phyloP scores from a whole-genome alignment of 495 filamentous ascomycete genomes.

The Beverwykella pulmonaria region DNA sequence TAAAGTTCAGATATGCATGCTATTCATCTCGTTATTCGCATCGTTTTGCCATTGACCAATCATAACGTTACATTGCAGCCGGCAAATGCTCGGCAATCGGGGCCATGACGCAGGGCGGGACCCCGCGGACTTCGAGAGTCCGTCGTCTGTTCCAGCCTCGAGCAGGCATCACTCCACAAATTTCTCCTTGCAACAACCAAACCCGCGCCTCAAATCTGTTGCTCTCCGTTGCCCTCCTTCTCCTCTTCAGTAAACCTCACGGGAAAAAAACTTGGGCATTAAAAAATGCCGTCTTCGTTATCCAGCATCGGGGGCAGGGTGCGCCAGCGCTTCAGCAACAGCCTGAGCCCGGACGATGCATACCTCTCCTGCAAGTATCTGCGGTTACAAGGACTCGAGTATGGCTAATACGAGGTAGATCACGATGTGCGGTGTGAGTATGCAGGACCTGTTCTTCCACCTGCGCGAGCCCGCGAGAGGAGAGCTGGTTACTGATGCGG shows the following conservation, averaged over 20 bases:
- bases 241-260: not conserved
- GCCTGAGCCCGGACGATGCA: slow-evolving; percentile 68
- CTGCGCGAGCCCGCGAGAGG: not conserved
- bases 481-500: not conserved
- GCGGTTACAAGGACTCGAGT: not conserved
- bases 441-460: slow-evolving; percentile 1
- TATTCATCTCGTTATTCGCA: too few relatives aligned
- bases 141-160: not conserved
- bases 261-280: not conserved
- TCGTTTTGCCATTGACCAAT: slow-evolving; percentile 10
- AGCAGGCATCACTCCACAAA: not conserved
- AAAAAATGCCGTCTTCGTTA: slow-evolving; percentile 9
- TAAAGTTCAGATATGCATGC: too few relatives aligned
- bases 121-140: not conserved
- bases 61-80: not conserved
- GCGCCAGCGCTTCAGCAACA: slow-evolving; percentile 19
- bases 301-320: slow-evolving; percentile 13
- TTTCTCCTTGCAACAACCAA: not conserved
- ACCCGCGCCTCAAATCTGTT: not conserved
- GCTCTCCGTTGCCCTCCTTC: not conserved
- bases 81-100: not conserved
- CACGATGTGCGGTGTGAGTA: slow-evolving; percentile 70
- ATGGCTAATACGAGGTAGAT: slow-evolving; percentile 52
- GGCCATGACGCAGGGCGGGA: not conserved
- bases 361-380: slow-evolving; percentile 68